Evolutionary conservation across 164 flowering plant species (phyloP), one percentile per base, ranked within the genome.

Genomic region (Protea cynaroides): DNA sequence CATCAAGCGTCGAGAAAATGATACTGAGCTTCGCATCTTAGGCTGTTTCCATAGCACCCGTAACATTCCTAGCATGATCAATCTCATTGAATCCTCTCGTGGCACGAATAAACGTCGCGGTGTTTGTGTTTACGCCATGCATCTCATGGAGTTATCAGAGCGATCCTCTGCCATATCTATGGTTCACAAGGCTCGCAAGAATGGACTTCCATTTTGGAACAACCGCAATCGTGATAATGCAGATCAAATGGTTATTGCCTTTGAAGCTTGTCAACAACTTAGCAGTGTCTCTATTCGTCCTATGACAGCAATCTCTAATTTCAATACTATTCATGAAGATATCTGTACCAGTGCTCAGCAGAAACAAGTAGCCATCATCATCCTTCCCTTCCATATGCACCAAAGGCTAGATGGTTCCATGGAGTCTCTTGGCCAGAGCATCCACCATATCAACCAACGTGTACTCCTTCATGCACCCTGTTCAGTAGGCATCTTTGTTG

Each of bases 171-270:
- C 86, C 59, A 83, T 83, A 25, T 65, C 70, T 23, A 83, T 81
- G 84, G 82, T 79, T 21, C 77, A 82, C 65, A 78, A 82, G 57
- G 83, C 83, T 6, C 72, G 86, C 12, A 71, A 47, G 7, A 78
- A 82, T 34, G 86, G 86, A 1, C 78, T 82, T 8, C 86, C 86
- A 21, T 80, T 82, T 58, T 82, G 86, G 86, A 80, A 83, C 76
- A 81, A 74, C n/a, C n/a, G n/a, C 66, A 67, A 55, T 13, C 64
- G 56, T 15, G 25, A 59, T n/a, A 60, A 56, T 61, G 7, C 12
- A 7, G 82, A 78, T 47, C 68, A 69, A 21, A 69, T 78, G 63
- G 78, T 82, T 24, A 67, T 82, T 10, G 86, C 82, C 14, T 80
- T 82, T 36, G 82, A 82, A 46, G 81, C 86, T 8, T 78, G 69